Percentiles rank a stretch among this genome's conserved stretches.
Evolutionary conservation across 805 yeast species (phyloP).

Genomic region (Starmerella ratchasimensis): DNA sequence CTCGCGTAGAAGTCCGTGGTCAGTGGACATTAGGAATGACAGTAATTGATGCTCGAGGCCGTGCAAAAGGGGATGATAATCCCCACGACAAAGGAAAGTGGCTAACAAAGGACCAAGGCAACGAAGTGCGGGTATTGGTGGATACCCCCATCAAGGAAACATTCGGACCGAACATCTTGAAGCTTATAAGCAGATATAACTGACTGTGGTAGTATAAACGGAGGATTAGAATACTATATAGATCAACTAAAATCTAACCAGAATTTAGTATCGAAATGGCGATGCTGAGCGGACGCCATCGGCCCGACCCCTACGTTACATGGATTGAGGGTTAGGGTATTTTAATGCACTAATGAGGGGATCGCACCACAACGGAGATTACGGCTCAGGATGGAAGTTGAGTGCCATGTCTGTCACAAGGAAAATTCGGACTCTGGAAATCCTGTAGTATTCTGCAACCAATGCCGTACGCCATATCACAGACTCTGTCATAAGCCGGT

Average conservation of each 20-base stretch:
- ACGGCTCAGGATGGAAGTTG: slow-evolving; percentile 27
- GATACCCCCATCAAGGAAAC: slow-evolving; percentile 17
- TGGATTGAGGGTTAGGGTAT: no score
- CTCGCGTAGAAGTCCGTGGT: slow-evolving; percentile 30
- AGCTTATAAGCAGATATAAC: no score
- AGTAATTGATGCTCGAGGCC: slow-evolving; percentile 26
- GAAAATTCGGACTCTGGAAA: slow-evolving; percentile 27
- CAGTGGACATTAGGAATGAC: slow-evolving; percentile 29
- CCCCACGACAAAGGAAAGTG: slow-evolving; percentile 21
- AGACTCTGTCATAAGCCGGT: slow-evolving; percentile 31
- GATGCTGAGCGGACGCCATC: no score
- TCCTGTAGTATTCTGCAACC: slow-evolving; percentile 30
- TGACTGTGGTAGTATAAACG: no score
- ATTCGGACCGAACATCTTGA: slow-evolving; percentile 10
- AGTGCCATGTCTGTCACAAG: slow-evolving; percentile 29
- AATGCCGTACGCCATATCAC: slow-evolving; percentile 31
- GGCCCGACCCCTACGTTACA: no score
- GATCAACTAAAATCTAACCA: no score
- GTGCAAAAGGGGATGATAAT: slow-evolving; percentile 17
- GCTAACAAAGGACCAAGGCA: slow-evolving; percentile 21
- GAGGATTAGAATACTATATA: no score
- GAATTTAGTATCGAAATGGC: no score
- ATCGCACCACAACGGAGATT: no score
- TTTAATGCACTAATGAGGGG: no score
- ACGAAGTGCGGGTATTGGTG: slow-evolving; percentile 15